A percentile compares a stretch with the other conserved stretches of the same genome.
Evolutionary conservation across 495 filamentous ascomycete genomes (phyloP).

Genomic region (Lineolata rhizophorae): DNA sequence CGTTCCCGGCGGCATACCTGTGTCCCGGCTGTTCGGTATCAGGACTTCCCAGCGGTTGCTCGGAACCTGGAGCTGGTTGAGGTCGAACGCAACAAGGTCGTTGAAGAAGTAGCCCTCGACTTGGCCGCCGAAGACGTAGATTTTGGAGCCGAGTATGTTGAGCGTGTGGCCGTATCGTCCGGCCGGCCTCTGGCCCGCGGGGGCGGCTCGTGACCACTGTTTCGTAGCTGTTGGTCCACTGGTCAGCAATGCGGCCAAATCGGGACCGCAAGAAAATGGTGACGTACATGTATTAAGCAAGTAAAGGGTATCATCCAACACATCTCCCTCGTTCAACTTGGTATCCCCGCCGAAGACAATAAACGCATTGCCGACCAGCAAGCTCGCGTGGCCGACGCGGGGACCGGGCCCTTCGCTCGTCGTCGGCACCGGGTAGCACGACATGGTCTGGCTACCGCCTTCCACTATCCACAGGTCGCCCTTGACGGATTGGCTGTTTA

Average conservation of each 20-base stretch:
- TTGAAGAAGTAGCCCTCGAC: constrained; percentile 97
- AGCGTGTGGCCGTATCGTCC: constrained; percentile 93
- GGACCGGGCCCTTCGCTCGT: constrained; percentile 88
- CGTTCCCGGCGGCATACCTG: constrained; percentile 33
- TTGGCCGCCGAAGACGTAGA: constrained; percentile 94
- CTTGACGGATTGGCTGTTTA: constrained; percentile 83
- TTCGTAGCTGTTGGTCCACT: constrained; percentile 46
- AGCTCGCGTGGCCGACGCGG: constrained; percentile 80
- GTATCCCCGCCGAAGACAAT: constrained; percentile 99
- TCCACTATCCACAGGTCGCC: constrained; percentile 98
- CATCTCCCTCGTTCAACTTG: constrained; percentile 79
- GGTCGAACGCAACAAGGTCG: constrained; percentile 86
- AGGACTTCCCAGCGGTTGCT: constrained; percentile 87
- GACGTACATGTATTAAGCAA: constrained; percentile 87
- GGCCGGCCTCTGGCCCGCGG: constrained; percentile 57
- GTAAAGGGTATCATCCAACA: constrained; percentile 87
- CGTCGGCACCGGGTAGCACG: constrained; percentile 78
- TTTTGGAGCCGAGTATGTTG: constrained; percentile 87
- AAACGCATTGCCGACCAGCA: constrained; percentile 94
- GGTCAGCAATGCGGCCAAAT: constrained; percentile 3
- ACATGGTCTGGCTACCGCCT: constrained; percentile 50
- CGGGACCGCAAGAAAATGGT: not conserved
- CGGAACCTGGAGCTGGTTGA: constrained; percentile 76
- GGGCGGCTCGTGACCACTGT: constrained; percentile 89
- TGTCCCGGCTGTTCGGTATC: constrained; percentile 51